These are phyloP conservation scores for Sabuloglossum arenarium DNA, from an alignment of 495 filamentous ascomycete species.

Conservation along the genomic window DNA sequence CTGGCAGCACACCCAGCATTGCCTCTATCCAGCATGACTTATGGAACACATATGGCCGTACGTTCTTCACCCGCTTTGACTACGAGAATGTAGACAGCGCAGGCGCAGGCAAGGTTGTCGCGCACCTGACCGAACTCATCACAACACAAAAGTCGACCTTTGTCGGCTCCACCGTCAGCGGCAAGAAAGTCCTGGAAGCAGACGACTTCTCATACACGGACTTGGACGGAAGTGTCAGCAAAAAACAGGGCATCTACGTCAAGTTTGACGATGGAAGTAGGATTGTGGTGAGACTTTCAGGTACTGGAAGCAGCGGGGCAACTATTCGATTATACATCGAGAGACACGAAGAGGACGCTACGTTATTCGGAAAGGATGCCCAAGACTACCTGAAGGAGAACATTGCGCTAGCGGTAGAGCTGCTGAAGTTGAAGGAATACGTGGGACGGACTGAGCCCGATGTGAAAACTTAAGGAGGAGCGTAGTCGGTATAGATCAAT, in stretches of 20 bases:
- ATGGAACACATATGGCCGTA: conserved; percentile 90
- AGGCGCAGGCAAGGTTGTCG: conserved; percentile 73
- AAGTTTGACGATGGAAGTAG: conserved; percentile 90
- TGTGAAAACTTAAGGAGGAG: conserved; percentile 57
- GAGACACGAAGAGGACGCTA: conserved; percentile 62
- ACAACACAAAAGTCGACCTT: conserved; percentile 45
- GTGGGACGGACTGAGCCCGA: conserved; percentile 80
- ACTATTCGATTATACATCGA: conserved; percentile 95
- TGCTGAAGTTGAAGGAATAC: conserved; percentile 78
- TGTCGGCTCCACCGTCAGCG: conserved; percentile 58
- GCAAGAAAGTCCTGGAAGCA: conserved; percentile 67
- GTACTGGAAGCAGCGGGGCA: conserved; percentile 83
- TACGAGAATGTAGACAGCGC: conserved; percentile 87
- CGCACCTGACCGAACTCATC: conserved; percentile 43
- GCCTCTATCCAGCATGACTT: conserved; percentile 89
- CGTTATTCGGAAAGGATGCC: conserved; percentile 52
- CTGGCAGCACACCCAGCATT: conserved; percentile 61
- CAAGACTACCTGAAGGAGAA: conserved; percentile 91
- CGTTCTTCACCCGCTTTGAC: conserved; percentile 98
- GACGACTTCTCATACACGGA: conserved; percentile 97
- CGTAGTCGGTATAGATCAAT: too few relatives aligned
- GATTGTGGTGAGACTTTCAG: conserved; percentile 82
- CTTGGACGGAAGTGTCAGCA: conserved; percentile 81
- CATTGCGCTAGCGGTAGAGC: conserved; percentile 56
- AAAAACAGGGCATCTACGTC: conserved; percentile 89